Evolutionary conservation across 257 asterid genomes (phyloP).

Genomic region (Solanum peruvianum): DNA sequence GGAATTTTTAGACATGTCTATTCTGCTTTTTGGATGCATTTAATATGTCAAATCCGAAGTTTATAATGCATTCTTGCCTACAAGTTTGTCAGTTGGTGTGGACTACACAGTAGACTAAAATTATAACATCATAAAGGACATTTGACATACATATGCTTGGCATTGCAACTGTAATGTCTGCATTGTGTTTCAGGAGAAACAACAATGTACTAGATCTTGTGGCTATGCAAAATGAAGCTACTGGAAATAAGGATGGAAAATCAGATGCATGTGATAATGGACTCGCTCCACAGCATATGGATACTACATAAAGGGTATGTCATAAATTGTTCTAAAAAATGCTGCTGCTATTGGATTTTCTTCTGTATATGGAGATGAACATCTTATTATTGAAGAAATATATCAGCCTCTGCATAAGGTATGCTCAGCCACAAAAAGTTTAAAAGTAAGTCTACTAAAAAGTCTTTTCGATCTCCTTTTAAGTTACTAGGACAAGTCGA

Average conservation of each 20-base stretch:
- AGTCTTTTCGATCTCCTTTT: too few relatives aligned
- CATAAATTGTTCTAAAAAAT: neutral
- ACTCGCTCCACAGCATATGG: neutral
- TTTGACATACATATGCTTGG: neutral
- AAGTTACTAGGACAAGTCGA: too few relatives aligned
- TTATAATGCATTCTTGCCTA: neutral
- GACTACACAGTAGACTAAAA: neutral
- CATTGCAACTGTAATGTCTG: neutral
- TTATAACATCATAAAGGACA: neutral
- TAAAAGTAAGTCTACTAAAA: too few relatives aligned
- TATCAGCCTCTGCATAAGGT: neutral
- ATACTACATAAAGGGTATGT: neutral
- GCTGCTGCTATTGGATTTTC: neutral
- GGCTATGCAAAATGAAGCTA: neutral
- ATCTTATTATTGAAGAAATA: neutral
- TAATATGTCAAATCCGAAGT: neutral
- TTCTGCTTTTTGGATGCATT: neutral
- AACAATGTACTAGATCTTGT: neutral
- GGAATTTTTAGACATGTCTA: neutral
- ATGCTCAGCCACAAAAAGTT: neutral
- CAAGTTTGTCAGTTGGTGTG: neutral
- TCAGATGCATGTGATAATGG: neutral
- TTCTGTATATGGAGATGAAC: neutral
- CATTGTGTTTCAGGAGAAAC: neutral
- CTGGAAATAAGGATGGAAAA: neutral